A percentile compares a stretch with the other conserved stretches of the same genome.
These are phyloP conservation scores for Fusarium mundagurra DNA, from an alignment of 2,329 filamentous ascomycete genomes.

Conservation along the genomic window DNA sequence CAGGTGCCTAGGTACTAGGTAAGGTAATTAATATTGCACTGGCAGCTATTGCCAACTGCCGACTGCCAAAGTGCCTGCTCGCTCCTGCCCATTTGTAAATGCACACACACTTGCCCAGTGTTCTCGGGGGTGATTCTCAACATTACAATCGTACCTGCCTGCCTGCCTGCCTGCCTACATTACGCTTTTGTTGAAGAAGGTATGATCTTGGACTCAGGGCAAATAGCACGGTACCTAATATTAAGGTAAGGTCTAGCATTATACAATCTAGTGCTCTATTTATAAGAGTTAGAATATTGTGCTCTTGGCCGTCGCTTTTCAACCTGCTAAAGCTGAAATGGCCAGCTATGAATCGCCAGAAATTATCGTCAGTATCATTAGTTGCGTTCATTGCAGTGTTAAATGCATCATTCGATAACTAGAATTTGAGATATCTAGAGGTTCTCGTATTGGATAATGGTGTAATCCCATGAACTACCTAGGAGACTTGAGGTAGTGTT, in stretches of 20 bases:
- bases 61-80: not conserved
- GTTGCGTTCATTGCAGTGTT: not conserved
- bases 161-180: not conserved
- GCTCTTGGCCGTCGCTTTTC: not conserved
- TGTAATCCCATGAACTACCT: not conserved
- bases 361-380: too few relatives aligned
- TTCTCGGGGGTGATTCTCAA: not conserved
- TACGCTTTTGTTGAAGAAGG: not conserved
- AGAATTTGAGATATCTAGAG: not conserved
- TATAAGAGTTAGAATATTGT: not conserved
- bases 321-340: not conserved
- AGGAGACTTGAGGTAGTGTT: not conserved
- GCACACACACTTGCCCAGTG: not conserved
- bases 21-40: not conserved
- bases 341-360: not conserved
- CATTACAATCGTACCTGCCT: not conserved
- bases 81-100: not conserved
- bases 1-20: too few relatives aligned
- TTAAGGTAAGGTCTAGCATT: not conserved
- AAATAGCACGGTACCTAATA: not conserved
- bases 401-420: not conserved
- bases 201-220: not conserved
- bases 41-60: not conserved
- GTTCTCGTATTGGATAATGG: not conserved
- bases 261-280: too few relatives aligned